A percentile compares a stretch with the other conserved stretches of the same genome.
These are phyloP conservation scores for Leccinum fibrillosum DNA, from an alignment of 768 basidiomycete genomes.

Conservation along the genomic window DNA sequence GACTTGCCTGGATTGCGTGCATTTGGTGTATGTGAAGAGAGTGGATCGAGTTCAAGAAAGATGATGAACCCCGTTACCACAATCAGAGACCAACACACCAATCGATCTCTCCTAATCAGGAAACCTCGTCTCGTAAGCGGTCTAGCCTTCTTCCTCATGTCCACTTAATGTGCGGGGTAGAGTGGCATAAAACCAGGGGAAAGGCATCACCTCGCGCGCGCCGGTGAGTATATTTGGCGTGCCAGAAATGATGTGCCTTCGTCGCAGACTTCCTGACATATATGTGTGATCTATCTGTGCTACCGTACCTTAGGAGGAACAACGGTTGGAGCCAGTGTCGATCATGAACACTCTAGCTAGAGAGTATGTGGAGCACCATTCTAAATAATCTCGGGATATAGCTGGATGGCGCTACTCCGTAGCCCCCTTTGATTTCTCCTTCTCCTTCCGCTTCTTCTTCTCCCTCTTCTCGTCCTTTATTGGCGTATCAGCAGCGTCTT, in stretches of 20 bases:
- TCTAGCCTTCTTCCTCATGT: too few relatives aligned
- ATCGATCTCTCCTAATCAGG: conserved; percentile 35
- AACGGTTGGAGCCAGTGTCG: too few relatives aligned
- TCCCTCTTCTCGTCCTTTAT: conserved; percentile 24
- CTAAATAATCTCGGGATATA: neutral
- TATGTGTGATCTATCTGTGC: too few relatives aligned
- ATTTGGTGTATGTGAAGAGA: conserved; percentile 24
- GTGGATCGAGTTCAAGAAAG: conserved; percentile 19
- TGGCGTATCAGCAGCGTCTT: conserved; percentile 10
- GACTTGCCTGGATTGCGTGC: conserved; percentile 48
- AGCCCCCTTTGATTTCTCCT: neutral
- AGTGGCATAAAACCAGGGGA: too few relatives aligned
- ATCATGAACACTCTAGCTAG: too few relatives aligned
- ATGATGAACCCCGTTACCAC: conserved; percentile 16
- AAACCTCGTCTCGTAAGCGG: conserved; percentile 16
- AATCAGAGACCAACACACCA: conserved; percentile 29
- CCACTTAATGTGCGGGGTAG: too few relatives aligned
- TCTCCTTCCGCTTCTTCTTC: conserved; percentile 32
- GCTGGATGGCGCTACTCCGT: conserved; percentile 2
- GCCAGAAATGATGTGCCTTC: too few relatives aligned
- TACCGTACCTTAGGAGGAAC: too few relatives aligned
- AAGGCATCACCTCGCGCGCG: too few relatives aligned
- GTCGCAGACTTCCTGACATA: too few relatives aligned
- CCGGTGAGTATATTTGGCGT: too few relatives aligned
- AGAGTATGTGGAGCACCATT: neutral